Evolutionary conservation across 1,284 basidiomycete species (phyloP), one percentile per base, ranked within the genome.

Genomic region (Sutorius eximius): DNA sequence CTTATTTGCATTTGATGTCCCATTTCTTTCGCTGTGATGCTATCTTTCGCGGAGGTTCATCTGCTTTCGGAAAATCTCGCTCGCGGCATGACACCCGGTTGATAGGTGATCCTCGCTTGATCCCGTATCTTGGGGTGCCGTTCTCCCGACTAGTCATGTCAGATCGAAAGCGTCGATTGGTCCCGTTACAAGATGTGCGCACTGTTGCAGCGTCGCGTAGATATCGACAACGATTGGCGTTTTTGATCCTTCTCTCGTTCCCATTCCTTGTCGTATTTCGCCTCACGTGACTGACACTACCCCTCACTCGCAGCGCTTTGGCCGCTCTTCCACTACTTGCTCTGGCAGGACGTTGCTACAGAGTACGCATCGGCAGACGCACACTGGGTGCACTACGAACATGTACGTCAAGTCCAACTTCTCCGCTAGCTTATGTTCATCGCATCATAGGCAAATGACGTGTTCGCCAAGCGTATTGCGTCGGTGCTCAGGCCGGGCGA

Each of bases 291-390:
- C 27, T 64, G 36, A 55, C 45, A 29, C 16, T 43, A 12, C 33
- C 41, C 41, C 13, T 40, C 13, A 10, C 32, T 37, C 20, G 16
- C 64, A 93, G 91, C 89, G 36, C 85, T 99, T 49, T 99, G 96
- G 96, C 97, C 96, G 0, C 78, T 98, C 29, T 97, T 99, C 82
- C 97, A 99, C 77, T 99, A 99, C 71, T 83, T 99, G 55, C 87
- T 98, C 53, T 98, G 95, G 95, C 93, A 97, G 72, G 95, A 97
- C 69, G 93, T 91, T 53, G 86, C 88, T 1, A 86, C 85, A 30
- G 89, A 91, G 67, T 86, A 86, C 59, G 84, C 87, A 9, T 86
- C 86, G 13, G 86, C 86, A n/a, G 95, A 98, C 67, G 78, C 83
- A 6, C 82, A 93, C 65, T 99, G 95, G 55, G 57, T 56, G 8